Conservation (phyloP, 768 basidiomycete genomes). For the Sutorius australiensis region DNA sequence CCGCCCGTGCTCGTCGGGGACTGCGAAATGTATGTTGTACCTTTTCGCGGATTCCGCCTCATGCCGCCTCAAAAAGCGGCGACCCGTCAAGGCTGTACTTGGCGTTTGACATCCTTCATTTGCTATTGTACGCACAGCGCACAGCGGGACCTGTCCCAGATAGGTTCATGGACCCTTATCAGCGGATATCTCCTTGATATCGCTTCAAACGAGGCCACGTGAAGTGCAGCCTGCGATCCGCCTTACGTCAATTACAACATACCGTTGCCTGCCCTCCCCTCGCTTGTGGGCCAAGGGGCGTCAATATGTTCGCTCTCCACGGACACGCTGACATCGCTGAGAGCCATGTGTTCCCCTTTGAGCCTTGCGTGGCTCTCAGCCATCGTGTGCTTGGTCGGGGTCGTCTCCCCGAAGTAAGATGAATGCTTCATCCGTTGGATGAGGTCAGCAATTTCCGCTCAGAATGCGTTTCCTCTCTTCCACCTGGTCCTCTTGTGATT, state of each 20-base stretch:
- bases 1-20: slow-evolving; percentile 21
- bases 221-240: slow-evolving; percentile 19
- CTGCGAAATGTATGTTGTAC: slow-evolving; percentile 1
- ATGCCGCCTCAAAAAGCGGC: slow-evolving; percentile 1
- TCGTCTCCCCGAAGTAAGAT: slow-evolving; percentile 11
- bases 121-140: neutral
- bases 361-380: slow-evolving; percentile 11
- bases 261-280: slow-evolving; percentile 28
- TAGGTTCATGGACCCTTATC: slow-evolving; percentile 28
- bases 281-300: slow-evolving; percentile 30
- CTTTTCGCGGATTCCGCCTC: slow-evolving; percentile 3
- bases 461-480: slow-evolving; percentile 1
- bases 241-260: slow-evolving; percentile 30
- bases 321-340: slow-evolving; percentile 24
- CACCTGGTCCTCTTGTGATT: slow-evolving; percentile 11
- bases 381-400: slow-evolving; percentile 8
- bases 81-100: neutral
- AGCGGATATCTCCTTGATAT: slow-evolving; percentile 25
- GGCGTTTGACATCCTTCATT: neutral
- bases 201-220: slow-evolving; percentile 14
- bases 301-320: slow-evolving; percentile 24
- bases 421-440: slow-evolving; percentile 16
- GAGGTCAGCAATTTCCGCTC: slow-evolving; percentile 28
- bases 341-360: slow-evolving; percentile 11
- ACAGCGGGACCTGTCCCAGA: neutral